Conservation (phyloP, 345 rosid genomes). For the Anacardium occidentale region DNA sequence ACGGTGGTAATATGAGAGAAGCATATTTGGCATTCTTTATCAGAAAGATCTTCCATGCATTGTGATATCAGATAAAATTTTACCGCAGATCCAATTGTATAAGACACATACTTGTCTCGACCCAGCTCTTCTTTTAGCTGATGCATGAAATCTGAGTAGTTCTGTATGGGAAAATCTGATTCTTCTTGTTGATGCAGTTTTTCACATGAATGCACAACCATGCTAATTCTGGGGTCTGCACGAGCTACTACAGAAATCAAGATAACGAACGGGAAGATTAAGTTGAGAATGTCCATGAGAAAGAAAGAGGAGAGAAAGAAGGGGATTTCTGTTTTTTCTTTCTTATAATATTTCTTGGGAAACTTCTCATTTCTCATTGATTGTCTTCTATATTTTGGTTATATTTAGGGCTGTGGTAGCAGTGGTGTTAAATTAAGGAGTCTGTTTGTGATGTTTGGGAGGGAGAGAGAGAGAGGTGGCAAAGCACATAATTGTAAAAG, state of each 20-base stretch:
- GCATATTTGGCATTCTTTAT: slow-evolving; percentile 37
- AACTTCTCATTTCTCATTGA: not conserved
- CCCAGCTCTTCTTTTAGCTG: slow-evolving; percentile 31
- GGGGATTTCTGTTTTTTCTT: not conserved
- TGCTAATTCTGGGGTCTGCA: slow-evolving; percentile 31
- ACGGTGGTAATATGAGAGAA: slow-evolving; percentile 33
- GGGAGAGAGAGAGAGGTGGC: too few species aligned
- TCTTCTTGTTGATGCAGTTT: slow-evolving; percentile 22
- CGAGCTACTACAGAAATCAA: not conserved
- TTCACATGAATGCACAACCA: slow-evolving; percentile 35
- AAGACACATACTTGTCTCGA: slow-evolving; percentile 32
- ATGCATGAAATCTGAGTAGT: slow-evolving; percentile 24
- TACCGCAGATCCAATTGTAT: slow-evolving; percentile 40
- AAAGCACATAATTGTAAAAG: too few species aligned
- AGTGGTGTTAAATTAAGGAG: slow-evolving; percentile 15
- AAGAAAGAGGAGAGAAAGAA: not conserved
- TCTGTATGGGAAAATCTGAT: slow-evolving; percentile 24
- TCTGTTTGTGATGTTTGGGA: not conserved
- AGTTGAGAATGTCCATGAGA: not conserved
- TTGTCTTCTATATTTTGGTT: not conserved
- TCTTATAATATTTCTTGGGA: not conserved
- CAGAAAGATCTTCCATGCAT: slow-evolving; percentile 48
- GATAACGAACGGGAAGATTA: slow-evolving; percentile 20
- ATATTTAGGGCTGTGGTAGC: slow-evolving; percentile 16
- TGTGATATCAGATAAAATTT: slow-evolving; percentile 39